A percentile compares a stretch with the other conserved stretches of the same genome.
These are phyloP conservation scores for Guyanaporus albipodus DNA, from an alignment of 768 basidiomycete genomes.

Conservation along the genomic window DNA sequence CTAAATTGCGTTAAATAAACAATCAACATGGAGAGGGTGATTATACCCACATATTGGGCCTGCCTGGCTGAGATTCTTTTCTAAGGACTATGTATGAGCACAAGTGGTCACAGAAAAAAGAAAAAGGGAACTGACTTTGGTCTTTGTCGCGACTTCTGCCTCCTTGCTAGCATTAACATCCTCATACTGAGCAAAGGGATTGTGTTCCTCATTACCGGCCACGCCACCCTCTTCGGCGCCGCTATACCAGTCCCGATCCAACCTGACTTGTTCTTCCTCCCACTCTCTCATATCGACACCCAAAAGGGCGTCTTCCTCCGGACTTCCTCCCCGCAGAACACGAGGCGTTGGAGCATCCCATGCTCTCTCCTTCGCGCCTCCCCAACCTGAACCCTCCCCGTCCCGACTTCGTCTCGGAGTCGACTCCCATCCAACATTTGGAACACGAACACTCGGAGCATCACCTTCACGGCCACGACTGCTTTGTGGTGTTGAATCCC, in stretches of 20 bases:
- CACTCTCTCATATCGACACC: constrained; percentile 82
- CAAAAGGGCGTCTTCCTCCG: constrained; percentile 61
- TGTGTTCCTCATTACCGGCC: constrained; percentile 88
- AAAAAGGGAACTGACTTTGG: constrained; percentile 47
- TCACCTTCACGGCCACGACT: constrained; percentile 43
- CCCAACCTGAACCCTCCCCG: constrained; percentile 64
- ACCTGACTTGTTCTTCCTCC: constrained; percentile 91
- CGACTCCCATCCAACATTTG: constrained; percentile 92
- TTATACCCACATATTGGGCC: constrained; percentile 84
- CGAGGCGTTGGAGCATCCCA: constrained; percentile 90
- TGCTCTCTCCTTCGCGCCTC: constrained; percentile 44
- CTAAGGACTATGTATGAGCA: constrained; percentile 34
- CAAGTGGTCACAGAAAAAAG: not conserved
- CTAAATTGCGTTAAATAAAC: constrained; percentile 38
- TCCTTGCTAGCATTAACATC: constrained; percentile 68
- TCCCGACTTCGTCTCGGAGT: constrained; percentile 64
- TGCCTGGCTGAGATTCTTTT: constrained; percentile 92
- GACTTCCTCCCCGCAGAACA: constrained; percentile 59
- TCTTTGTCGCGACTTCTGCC: constrained; percentile 72
- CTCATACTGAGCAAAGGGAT: constrained; percentile 91
- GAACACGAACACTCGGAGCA: constrained; percentile 82
- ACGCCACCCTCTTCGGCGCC: constrained; percentile 85
- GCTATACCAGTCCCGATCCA: constrained; percentile 97
- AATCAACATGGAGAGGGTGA: not conserved
- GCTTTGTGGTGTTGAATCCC: constrained; percentile 60